These are phyloP conservation scores for Calonectria multiphialidica DNA, from an alignment of 2,329 filamentous ascomycete species.

Conservation along the genomic window DNA sequence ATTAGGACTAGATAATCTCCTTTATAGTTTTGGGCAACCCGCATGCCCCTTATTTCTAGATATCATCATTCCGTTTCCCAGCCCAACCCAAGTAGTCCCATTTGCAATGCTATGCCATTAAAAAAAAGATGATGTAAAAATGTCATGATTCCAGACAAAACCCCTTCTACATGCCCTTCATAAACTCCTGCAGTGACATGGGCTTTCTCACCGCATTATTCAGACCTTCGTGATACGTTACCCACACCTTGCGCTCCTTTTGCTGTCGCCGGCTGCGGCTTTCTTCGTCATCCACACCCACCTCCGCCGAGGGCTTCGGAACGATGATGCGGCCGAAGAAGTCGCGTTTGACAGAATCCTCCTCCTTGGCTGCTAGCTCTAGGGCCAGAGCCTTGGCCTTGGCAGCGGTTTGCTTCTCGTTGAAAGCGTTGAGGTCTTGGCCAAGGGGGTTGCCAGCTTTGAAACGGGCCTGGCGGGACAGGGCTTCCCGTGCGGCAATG, in stretches of 20 bases:
- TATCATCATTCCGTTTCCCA: background rate
- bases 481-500: slow-evolving; percentile 73
- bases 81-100: background rate
- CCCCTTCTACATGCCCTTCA: slow-evolving; percentile 70
- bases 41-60: background rate
- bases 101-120: background rate
- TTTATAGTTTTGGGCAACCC: background rate
- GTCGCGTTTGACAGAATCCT: slow-evolving; percentile 73
- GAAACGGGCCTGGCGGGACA: slow-evolving; percentile 75
- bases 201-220: slow-evolving; percentile 94
- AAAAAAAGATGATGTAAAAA: background rate
- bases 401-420: slow-evolving; percentile 53
- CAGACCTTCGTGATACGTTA: slow-evolving; percentile 89
- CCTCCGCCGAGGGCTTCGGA: slow-evolving; percentile 52
- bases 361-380: slow-evolving; percentile 47
- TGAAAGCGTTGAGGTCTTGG: slow-evolving; percentile 40
- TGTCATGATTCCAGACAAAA: background rate
- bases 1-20: slow-evolving; percentile 31
- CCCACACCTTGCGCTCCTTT: slow-evolving; percentile 78
- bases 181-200: slow-evolving; percentile 82
- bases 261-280: slow-evolving; percentile 48
- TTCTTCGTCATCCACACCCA: slow-evolving; percentile 53
- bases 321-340: slow-evolving; percentile 86
- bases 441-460: slow-evolving; percentile 57
- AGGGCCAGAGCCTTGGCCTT: slow-evolving; percentile 50